Conservation (phyloP, 2,329 filamentous ascomycete species). For the Microcyclospora pomicola region DNA sequence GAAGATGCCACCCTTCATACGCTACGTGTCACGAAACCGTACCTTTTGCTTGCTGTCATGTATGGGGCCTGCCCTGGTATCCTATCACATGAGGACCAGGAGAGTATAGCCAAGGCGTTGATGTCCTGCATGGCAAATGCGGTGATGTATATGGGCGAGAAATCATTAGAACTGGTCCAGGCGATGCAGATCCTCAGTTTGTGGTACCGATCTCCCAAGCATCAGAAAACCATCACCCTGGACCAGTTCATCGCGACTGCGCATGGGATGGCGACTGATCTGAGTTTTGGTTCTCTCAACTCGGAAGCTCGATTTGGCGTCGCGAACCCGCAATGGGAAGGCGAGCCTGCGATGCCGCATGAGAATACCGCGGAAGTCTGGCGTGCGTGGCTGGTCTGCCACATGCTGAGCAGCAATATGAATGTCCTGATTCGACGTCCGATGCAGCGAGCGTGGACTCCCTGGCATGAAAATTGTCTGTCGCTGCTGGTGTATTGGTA, state of each 20-base stretch:
- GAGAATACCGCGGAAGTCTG: constrained; percentile 1
- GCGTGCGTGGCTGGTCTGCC: constrained; percentile 8
- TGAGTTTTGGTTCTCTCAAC: constrained; percentile 41
- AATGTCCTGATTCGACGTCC: constrained; percentile 3
- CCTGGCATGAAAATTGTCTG: constrained; percentile 12
- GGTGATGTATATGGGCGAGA: constrained; percentile 58
- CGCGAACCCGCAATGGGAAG: neutral
- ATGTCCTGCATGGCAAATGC: constrained; percentile 58
- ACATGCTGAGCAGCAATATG: constrained; percentile 4
- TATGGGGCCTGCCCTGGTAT: constrained; percentile 37
- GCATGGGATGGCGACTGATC: constrained; percentile 63
- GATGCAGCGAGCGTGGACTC: constrained; percentile 8
- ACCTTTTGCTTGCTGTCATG: constrained; percentile 45
- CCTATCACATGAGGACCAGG: constrained; percentile 42
- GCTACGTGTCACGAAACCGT: constrained; percentile 23
- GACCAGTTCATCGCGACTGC: constrained; percentile 71
- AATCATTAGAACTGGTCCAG: constrained; percentile 69
- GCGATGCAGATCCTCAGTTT: constrained; percentile 58
- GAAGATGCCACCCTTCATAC: constrained; percentile 4
- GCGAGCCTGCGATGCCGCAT: neutral
- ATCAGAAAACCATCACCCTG: constrained; percentile 72
- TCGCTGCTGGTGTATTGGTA: constrained; percentile 9
- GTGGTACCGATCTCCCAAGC: constrained; percentile 71
- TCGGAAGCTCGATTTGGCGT: too few relatives aligned
- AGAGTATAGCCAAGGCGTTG: constrained; percentile 49